Base-by-base conservation (phyloP, 1,139 yeast genomes). In the Geotrichum reessii region DNA sequence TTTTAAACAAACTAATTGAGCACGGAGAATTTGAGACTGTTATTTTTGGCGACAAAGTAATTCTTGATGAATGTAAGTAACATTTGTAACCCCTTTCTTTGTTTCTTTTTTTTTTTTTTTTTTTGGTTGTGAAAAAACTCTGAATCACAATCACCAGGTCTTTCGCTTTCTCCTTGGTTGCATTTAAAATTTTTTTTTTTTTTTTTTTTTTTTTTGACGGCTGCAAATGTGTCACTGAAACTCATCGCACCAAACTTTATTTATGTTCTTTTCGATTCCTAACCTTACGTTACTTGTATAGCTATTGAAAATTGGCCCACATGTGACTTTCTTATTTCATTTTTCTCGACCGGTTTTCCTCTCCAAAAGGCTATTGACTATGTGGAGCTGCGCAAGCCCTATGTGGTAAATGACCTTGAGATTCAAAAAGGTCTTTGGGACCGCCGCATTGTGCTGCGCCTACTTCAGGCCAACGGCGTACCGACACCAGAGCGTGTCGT, bases 371-470 rank as follows among this genome's bases (percentile, higher is more conserved):
- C 99, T 1, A 92, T 95, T 61, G 81, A 85, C 33, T 95, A 95
- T 69, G 97, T 86, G 47, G 86, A 90, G 63, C 81, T 92, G 63
- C 81, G 99, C 57, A 89, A 91, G 69, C 99, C 99, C 0, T 93
- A 82, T 67, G 76, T 87, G 56, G 86, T 95, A 67, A 95, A 95
- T 71, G 99, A 95, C 71, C 78, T 95, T 66, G 82, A 86, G 12
- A 82, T 93, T 79, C 99, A 95, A 71, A 93, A 92, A 72, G 87
- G 93, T 0, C 76, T 95, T 21, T 95, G 99, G 99, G 99, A 95
- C 73, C 82, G 99, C 72, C 80, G 99, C 64, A 76, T 95, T 60
- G 97, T 96, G 49, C 77, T 95, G 61, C 78, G 83, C 61, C 80
- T 95, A n/a, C 78, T 95, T 58, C 89, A 89, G 67, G 86, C 88